These are phyloP conservation scores for Hypoxylon sp. DNA, from an alignment of 2,329 filamentous ascomycete genomes.

Conservation along the genomic window DNA sequence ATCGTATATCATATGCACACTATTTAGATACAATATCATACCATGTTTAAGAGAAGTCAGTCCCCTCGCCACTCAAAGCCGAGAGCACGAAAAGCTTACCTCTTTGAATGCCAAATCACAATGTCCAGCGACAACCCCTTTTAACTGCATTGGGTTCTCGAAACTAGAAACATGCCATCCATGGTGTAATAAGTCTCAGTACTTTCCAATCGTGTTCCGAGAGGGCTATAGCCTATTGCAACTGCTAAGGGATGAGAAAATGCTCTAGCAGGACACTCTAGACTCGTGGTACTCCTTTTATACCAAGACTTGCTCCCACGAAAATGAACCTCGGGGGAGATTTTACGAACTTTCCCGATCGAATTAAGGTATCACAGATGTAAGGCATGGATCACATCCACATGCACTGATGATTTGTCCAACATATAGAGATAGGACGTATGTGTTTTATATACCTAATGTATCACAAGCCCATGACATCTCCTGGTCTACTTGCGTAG, in stretches of 20 bases:
- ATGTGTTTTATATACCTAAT: too few relatives aligned
- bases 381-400: background rate
- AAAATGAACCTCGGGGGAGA: too few relatives aligned
- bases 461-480: too few relatives aligned
- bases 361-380: background rate
- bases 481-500: too few relatives aligned
- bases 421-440: background rate
- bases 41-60: background rate
- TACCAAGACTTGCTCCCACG: too few relatives aligned
- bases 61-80: background rate
- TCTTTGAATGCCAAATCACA: background rate
- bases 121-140: background rate
- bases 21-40: background rate
- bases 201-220: background rate
- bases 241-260: background rate
- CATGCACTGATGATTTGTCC: background rate
- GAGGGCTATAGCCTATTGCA: background rate
- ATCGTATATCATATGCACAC: background rate
- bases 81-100: background rate
- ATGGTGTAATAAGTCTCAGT: background rate
- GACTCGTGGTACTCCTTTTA: too few relatives aligned
- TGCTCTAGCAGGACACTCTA: background rate
- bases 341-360: background rate
- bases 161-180: background rate
- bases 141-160: background rate